These are phyloP conservation scores for Patellaria atrata DNA, from an alignment of 495 filamentous ascomycete genomes.

Conservation along the genomic window DNA sequence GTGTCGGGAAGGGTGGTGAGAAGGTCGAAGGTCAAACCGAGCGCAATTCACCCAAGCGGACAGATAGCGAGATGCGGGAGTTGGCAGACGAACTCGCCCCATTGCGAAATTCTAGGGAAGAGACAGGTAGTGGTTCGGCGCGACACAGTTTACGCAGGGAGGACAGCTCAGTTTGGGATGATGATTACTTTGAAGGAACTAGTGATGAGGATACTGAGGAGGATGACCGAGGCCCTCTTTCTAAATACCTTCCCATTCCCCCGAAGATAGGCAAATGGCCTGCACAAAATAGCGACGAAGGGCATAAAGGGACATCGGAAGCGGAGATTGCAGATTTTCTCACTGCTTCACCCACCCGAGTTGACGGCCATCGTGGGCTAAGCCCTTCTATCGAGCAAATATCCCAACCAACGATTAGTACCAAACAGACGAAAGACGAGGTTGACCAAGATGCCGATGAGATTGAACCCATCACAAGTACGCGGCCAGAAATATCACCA, in stretches of 20 bases:
- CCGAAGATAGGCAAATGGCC: slow-evolving; percentile 5
- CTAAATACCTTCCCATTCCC: slow-evolving; percentile 17
- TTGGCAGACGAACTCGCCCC: slow-evolving; percentile 24
- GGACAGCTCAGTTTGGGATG: slow-evolving; percentile 25
- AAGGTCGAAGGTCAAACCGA: slow-evolving; percentile 46
- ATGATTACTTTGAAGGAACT: slow-evolving; percentile 23
- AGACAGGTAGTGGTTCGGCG: not conserved
- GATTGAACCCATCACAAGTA: slow-evolving; percentile 7
- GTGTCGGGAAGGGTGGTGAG: slow-evolving; percentile 31
- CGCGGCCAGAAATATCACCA: not conserved
- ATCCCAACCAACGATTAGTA: not conserved
- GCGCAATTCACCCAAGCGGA: slow-evolving; percentile 53
- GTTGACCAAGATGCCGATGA: too few species aligned
- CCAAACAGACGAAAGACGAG: too few species aligned
- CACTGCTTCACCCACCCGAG: slow-evolving; percentile 9
- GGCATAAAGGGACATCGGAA: slow-evolving; percentile 12
- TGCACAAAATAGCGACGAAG: slow-evolving; percentile 3
- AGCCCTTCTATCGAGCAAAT: slow-evolving; percentile 5
- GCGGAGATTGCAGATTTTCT: slow-evolving; percentile 23
- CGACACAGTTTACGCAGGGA: slow-evolving; percentile 8
- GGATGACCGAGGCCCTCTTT: slow-evolving; percentile 21
- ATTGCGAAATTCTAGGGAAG: slow-evolving; percentile 6
- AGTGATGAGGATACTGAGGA: slow-evolving; percentile 21
- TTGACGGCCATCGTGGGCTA: slow-evolving; percentile 18
- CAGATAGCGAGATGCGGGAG: slow-evolving; percentile 25